A percentile compares a stretch with the other conserved stretches of the same genome.
Conservation (phyloP, 768 basidiomycete genomes). For the Paxillus involutus region DNA sequence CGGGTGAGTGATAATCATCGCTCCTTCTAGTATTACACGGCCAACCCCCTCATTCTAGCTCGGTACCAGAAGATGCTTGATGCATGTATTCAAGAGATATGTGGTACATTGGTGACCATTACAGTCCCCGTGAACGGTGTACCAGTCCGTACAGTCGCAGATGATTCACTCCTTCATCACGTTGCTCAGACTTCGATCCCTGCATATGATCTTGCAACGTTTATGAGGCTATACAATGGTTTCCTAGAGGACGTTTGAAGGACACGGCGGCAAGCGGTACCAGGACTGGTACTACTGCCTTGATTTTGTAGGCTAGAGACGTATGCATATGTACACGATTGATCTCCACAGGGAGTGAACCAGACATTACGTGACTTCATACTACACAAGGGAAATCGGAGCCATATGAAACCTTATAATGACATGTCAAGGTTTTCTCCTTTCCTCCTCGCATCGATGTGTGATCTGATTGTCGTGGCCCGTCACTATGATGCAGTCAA, state of each 20-base stretch:
- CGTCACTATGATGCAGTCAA: not conserved
- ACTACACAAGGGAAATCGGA: no score
- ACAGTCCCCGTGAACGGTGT: slow-evolving; percentile 4
- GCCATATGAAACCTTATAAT: no score
- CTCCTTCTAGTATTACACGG: not conserved
- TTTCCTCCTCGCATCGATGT: not conserved
- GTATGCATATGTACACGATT: not conserved
- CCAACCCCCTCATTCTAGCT: slow-evolving; percentile 4
- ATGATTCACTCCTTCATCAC: slow-evolving; percentile 9
- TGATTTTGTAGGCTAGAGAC: not conserved
- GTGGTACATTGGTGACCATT: not conserved
- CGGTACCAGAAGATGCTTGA: slow-evolving; percentile 26
- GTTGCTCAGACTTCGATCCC: slow-evolving; percentile 7
- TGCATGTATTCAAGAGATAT: slow-evolving; percentile 11
- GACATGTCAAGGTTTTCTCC: no score
- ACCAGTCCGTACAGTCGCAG: slow-evolving; percentile 5
- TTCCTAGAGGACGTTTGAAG: slow-evolving; percentile 6
- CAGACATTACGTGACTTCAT: no score
- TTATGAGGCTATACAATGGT: slow-evolving; percentile 8
- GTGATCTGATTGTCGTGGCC: not conserved
- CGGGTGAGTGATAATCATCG: slow-evolving; percentile 35
- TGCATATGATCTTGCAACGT: slow-evolving; percentile 10
- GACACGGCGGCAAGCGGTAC: not conserved
- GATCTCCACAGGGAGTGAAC: not conserved
- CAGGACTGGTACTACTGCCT: not conserved